Evolutionary conservation across 192 early-diverging fungal species (phyloP), one percentile per base, ranked within the genome.

Genomic region (Entomortierella parvispora): DNA sequence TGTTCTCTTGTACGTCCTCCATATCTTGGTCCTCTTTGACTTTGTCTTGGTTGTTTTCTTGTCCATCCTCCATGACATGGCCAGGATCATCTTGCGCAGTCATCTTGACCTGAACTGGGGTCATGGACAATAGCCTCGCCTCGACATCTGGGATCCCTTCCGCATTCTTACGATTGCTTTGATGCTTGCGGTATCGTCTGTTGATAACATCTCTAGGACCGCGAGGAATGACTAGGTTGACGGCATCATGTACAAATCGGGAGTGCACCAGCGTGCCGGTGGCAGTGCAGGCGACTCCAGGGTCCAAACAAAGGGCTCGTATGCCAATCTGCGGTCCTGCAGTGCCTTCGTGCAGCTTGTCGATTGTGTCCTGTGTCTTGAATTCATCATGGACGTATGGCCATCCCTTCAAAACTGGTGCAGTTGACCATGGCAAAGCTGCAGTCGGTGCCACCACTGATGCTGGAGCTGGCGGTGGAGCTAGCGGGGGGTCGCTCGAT

Each of bases 251-350:
- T 32, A 17, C 34, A 47, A 48, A 61, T 10, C 45, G 14, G 33
- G 58, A 61, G 34, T 61, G 58, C 29, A 61, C 31, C 29, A 61
- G 58, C 28, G 45, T 61, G n/a, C 44, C 61, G 29, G 61, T 62
- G 28, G 61, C 61, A 4, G 61, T 51, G 51, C 48, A 48, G 42
- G 49, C 61, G 34, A 62, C 20, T 45, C 61, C 61, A 10, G 61
- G 61, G 33, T 62, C 61, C 29, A 62, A 37, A 4, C 61, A 22
- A 51, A 62, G 29, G 31, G 32, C 29, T 32, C 61, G 47, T 37
- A 51, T 62, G 26, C 61, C 58, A 48, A 18, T 44, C 43, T 61
- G 45, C 5, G 37, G 37, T 26, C 23, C 58, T 4, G 28, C 23
- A 7, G 28, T 61, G 58, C 44, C 44, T 44, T 33, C 31, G 42